phyloP scores from a whole-genome alignment of 139 green algal genomes.

The Deuterostichococcus epilithicus region DNA sequence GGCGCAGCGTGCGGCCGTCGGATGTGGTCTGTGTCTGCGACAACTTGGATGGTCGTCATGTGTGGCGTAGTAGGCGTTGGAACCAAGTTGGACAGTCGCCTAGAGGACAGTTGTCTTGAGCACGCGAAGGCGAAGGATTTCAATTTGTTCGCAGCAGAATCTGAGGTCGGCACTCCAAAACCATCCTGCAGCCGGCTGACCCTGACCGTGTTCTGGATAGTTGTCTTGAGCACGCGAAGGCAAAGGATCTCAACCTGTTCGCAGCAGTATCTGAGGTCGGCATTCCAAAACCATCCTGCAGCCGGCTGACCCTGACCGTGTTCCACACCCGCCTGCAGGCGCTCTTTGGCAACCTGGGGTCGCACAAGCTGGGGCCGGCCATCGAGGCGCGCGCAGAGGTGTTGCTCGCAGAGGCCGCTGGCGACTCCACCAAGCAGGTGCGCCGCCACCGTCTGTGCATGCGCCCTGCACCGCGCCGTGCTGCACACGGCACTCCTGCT shows the following conservation, averaged over 20 bases:
- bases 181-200: background rate
- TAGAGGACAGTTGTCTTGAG: background rate
- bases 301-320: no score
- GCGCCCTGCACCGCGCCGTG: background rate
- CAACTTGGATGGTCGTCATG: no score
- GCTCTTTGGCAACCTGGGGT: slow-evolving; percentile 26
- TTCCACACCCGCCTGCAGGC: slow-evolving; percentile 14
- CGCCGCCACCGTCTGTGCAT: background rate
- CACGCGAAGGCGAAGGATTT: background rate
- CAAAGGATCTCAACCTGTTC: background rate
- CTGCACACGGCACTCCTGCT: background rate
- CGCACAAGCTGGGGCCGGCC: slow-evolving; percentile 5
- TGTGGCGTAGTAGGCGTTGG: no score
- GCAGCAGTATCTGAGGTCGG: background rate
- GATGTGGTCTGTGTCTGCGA: no score
- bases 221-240: background rate
- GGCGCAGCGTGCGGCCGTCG: no score
- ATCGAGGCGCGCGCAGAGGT: background rate
- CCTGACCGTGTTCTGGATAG: background rate
- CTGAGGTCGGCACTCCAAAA: background rate
- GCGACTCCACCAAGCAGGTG: slow-evolving; percentile 2
- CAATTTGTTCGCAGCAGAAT: background rate
- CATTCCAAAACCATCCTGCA: background rate
- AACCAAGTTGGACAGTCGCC: no score
- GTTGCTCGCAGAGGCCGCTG: background rate